Conservation (phyloP, 805 yeast genomes). For the Suhomyces faveliae region DNA sequence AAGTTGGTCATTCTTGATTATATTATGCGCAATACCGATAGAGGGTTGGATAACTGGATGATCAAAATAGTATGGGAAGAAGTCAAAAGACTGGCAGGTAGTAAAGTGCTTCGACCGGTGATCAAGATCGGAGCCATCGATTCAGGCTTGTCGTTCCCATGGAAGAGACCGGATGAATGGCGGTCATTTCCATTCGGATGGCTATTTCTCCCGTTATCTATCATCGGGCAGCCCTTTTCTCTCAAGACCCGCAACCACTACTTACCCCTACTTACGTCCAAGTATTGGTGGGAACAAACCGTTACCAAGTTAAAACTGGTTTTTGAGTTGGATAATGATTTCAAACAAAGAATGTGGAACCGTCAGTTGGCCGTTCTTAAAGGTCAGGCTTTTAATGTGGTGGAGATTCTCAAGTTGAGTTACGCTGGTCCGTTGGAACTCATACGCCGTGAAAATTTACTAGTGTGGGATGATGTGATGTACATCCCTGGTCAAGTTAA, state of each 20-base stretch:
- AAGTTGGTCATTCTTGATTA: slow-evolving; percentile 70
- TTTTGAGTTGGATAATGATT: slow-evolving; percentile 57
- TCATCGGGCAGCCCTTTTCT: slow-evolving; percentile 69
- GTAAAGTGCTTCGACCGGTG: slow-evolving; percentile 27
- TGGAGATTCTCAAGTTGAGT: slow-evolving; percentile 56
- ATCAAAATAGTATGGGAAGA: slow-evolving; percentile 49
- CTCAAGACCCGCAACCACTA: slow-evolving; percentile 53
- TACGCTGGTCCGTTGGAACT: slow-evolving; percentile 68
- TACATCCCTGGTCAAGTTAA: slow-evolving; percentile 45
- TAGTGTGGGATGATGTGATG: slow-evolving; percentile 62
- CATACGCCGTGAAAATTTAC: slow-evolving; percentile 54
- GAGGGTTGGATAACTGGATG: slow-evolving; percentile 82
- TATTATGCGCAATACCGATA: slow-evolving; percentile 70
- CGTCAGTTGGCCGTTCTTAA: slow-evolving; percentile 69
- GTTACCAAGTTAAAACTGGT: slow-evolving; percentile 45
- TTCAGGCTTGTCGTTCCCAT: slow-evolving; percentile 72
- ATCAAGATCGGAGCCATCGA: slow-evolving; percentile 70
- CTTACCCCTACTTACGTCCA: slow-evolving; percentile 56
- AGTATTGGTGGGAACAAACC: slow-evolving; percentile 70
- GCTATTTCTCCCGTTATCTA: slow-evolving; percentile 61
- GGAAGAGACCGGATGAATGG: slow-evolving; percentile 85
- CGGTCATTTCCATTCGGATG: slow-evolving; percentile 78
- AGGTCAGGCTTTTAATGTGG: slow-evolving; percentile 77
- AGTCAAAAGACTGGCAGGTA: not conserved
- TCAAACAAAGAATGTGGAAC: slow-evolving; percentile 63